Base-by-base conservation (phyloP, 345 rosid genomes). In the Clausena lansium region DNA sequence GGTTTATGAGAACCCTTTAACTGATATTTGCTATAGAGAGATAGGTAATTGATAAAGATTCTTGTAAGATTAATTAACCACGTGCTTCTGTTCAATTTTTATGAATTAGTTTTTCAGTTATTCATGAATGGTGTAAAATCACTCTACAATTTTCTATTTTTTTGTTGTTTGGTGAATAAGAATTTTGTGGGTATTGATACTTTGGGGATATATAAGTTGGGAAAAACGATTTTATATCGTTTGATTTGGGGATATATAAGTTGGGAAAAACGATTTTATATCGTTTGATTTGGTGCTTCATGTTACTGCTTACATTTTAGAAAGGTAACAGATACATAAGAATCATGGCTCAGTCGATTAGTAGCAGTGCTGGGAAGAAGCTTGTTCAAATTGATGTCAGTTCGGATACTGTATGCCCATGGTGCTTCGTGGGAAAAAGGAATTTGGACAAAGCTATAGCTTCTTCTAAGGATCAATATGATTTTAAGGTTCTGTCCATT, bases 381-480 rank as follows among this genome's bases (percentile, higher is more conserved):
- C 83, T 84, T 59, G 77, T 92, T 45, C 84, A 45, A 67, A 87
- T 95, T 35, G 98, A 92, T 76, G 65, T 95, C 50, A 90, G 89
- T 84, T 93, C 97, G 20, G 99, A 95, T 82, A 83, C 94, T 5
- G 92, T 95, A 55, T 93, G 97, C 70, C 94, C 97, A 9, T 93
- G 96, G 97, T 95, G 97, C 79, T 92, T 86, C 71, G 89, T 92
- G 33, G 98, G 96, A 1, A 93, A 95, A 88, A 89, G 77, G 76
- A 88, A 95, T 81, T 82, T 93, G 82, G 95, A 93, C 86, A 92
- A 88, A 81, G 97, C 97, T 50, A 84, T 93, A 73, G 90, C 90
- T 81, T 81, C 84, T 60, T 79, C 90, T 19, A 89, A 85, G 82
- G 89, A 93, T 75, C 85, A 80, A 74, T 95, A 82, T 76, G 87